Evolutionary conservation across 2,329 filamentous ascomycete species (phyloP).

Genomic region (Botrytis squamosa): DNA sequence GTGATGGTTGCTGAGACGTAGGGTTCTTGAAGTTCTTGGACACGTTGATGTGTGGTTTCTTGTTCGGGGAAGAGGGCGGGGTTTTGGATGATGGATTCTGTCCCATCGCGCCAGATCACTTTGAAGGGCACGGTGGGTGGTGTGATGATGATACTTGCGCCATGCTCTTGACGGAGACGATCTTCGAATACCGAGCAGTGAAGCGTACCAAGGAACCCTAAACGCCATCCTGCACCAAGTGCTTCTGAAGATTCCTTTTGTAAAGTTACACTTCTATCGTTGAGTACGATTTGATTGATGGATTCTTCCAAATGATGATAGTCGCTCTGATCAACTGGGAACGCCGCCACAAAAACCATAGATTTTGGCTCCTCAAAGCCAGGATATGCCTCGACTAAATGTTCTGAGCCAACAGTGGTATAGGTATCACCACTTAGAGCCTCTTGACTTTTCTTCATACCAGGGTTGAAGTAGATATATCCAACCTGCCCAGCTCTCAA

Average conservation of each 20-base stretch:
- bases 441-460: constrained; percentile 95
- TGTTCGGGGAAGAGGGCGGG: constrained; percentile 81
- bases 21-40: constrained; percentile 65
- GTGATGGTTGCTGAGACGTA: constrained; percentile 85
- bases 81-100: constrained; percentile 76
- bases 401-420: constrained; percentile 76
- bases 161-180: constrained; percentile 88
- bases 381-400: constrained; percentile 73
- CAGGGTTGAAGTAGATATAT: constrained; percentile 95
- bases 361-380: constrained; percentile 97
- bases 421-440: constrained; percentile 96
- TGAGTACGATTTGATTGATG: constrained; percentile 88
- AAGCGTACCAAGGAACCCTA: constrained; percentile 93
- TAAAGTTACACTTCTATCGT: constrained; percentile 90
- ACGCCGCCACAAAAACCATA: constrained; percentile 98
- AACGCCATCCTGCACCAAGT: constrained; percentile 86
- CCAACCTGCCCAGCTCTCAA: constrained; percentile 92
- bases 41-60: constrained; percentile 51
- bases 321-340: constrained; percentile 87
- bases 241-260: constrained; percentile 95
- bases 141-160: constrained; percentile 92
- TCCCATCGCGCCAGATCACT: constrained; percentile 75
- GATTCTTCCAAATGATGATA: constrained; percentile 87
- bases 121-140: constrained; percentile 93
- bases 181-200: constrained; percentile 99